phyloP scores from a whole-genome alignment of 2,329 filamentous ascomycete species.

The Colletotrichum siamense region DNA sequence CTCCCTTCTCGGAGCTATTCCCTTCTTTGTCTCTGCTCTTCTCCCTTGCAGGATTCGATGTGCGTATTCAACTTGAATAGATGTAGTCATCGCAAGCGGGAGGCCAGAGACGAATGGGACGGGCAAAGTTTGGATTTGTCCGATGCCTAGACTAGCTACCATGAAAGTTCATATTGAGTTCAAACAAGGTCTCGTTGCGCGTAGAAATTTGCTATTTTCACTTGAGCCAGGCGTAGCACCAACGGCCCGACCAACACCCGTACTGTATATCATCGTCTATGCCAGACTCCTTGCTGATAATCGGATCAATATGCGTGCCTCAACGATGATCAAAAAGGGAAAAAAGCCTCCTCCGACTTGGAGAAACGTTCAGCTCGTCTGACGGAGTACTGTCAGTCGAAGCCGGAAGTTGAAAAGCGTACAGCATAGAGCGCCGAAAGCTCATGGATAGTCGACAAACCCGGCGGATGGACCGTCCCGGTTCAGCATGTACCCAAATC shows the following conservation, averaged over 20 bases:
- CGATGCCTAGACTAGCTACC: background rate
- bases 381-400: background rate
- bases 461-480: conserved; percentile 52
- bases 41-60: background rate
- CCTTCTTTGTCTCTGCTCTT: background rate
- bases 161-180: background rate
- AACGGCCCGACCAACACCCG: background rate
- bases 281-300: background rate
- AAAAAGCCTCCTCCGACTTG: background rate
- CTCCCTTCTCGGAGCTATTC: background rate
- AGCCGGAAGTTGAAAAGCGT: background rate
- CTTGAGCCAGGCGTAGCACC: background rate
- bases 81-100: background rate
- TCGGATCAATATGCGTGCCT: background rate
- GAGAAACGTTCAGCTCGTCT: background rate
- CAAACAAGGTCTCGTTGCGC: background rate
- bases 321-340: background rate
- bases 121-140: background rate
- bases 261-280: background rate
- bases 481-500: conserved; percentile 51
- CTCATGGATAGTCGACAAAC: conserved; percentile 50
- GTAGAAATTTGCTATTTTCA: background rate
- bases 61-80: background rate
- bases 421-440: background rate
- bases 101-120: background rate